Evolutionary conservation across 2,329 filamentous ascomycete genomes (phyloP), one percentile per base, ranked within the genome.

Genomic region (Volutella citrinella): DNA sequence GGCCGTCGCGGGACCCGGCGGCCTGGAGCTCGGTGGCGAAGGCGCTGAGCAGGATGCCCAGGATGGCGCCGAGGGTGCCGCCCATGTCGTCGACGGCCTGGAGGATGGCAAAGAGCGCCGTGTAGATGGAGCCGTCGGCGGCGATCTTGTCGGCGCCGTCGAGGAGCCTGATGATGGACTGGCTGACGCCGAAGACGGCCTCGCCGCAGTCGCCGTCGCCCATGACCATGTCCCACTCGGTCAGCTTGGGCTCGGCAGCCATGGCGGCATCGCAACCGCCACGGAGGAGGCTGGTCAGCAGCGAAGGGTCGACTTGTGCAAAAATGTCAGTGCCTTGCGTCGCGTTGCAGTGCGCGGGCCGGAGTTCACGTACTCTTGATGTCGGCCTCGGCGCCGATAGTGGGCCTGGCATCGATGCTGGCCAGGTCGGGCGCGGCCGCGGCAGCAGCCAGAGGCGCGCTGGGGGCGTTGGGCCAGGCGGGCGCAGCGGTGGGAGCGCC

Each of bases 21-120:
- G 44, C 53, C 18, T 42, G 43, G 10, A 57, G 42, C 15, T 43
- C 39, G 20, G 45, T 72, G 15, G 77, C 73, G 6, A 88, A 70
- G 7, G 51, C 51, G 3, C 46, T 52, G 11, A 58, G 42, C 8
- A 57, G 39, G 32, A 58, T 57, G 9, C 53, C 54, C n/a, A 53
- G 42, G 24, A 58, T 56, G 12, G 55, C 61, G 7, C 60, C 61
- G 0, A 61, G 55, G 3, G 57, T 63, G 6, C 61, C 59, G 14
- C 55, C 60, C 59, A 64, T 64, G 36, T 52, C 52, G 33, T 65
- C 61, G 6, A 64, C 56, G 11, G 38, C 67, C 73, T 31, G 70
- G 72, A 55, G 86, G 79, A 39, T 32, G 26, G 30, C 27, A n/a
- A 19, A 30, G 6, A 62, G 48, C 16, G 59, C 51, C 11, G 44